Evolutionary conservation across 2,329 filamentous ascomycete species (phyloP), one percentile per base, ranked within the genome.

Genomic region (Domatiomyces globalis): DNA sequence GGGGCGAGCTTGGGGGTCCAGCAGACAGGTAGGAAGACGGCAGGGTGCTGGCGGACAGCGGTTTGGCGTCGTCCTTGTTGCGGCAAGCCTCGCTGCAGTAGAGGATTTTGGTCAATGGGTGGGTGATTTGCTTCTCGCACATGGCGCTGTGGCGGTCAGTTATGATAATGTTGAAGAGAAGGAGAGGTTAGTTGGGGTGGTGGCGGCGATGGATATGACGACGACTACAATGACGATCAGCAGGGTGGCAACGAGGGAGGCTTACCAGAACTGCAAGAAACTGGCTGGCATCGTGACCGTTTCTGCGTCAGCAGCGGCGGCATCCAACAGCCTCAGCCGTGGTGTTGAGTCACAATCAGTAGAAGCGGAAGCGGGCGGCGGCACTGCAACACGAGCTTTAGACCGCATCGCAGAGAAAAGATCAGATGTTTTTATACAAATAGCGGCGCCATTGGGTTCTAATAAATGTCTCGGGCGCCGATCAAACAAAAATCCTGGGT

Each of bases 51-150:
- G 58, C 67, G 6, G 67, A 69, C 17, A 71, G 64, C 46, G 69
- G 69, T 59, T 71, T 72, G 56, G 63, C 62, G 9, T 68, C 68
- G 62, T 73, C 70, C 60, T 70, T 71, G 58, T 69, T 69, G 51
- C 68, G 69, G 59, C 71, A 73, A 78, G 74, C 74, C 69, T 81
- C 77, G 49, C 78, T 81, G 68, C 79, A 83, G 63, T 83, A 83
- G 45, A 83, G 69, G 43, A 80, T 71, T 15, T 72, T 72, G 61
- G 77, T 77, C 63, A 75, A 74, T 15, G 79, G 79, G 29, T 75
- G 73, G 49, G 78, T 73, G 60, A 83, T 82, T 67, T 82, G 79
- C 64, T 74, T 80, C 64, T 83, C 79, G 65, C 79, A 83, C 62
- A 75, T 80, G 56, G 79, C 75, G 66, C 79, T 82, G 61, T 46